Evolutionary conservation across 2,329 filamentous ascomycete species (phyloP), one percentile per base, ranked within the genome.

Genomic region (Paraconiothyrium brasiliense): DNA sequence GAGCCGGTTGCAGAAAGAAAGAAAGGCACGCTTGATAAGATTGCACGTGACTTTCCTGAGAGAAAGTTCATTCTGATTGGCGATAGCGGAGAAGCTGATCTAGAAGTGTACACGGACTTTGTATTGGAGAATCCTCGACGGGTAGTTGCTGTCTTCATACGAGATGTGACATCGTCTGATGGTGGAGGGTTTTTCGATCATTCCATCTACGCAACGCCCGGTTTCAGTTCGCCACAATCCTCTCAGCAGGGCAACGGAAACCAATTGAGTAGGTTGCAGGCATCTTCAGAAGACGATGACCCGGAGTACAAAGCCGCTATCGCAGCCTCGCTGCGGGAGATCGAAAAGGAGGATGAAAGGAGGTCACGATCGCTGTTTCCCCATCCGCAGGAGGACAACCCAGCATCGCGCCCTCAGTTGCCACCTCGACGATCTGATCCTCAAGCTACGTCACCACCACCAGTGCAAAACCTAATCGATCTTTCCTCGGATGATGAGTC

Each of bases 71-170:
- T 99, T 2, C 85, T 99, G 2, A 91, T 98, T 10, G 95, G 95
- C 9, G 95, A 99, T 76, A 97, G 94, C 70, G 95, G 96, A 41
- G 95, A 99, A 79, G 95, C 94, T 8, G 96, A 99, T 79, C 83
- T 99, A 3, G 96, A 99, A 77, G 93, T 98, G 0, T 99, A 99
- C 73, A 97, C 94, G 0, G 95, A 99, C 65, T 86, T 97, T n/a
- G 94, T 91, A 0, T 74, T 94, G 37, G 88, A 92, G 2, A 90
- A 98, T 69, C 94, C 94, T 0, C 91, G 92, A 0, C 87, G 92
- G 32, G 89, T 99, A 2, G 82, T 93, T 34, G 95, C 89, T 0
- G 88, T 99, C 7, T 98, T 98, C 78, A 98, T 99, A 66, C 87
- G 96, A 58, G 95, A 99, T 78, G 92, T 99, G 24, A 99, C 95